A percentile compares a stretch with the other conserved stretches of the same genome.
These are phyloP conservation scores for Exutisphaerella laricina DNA, from an alignment of 2,329 filamentous ascomycete species.

Conservation along the genomic window DNA sequence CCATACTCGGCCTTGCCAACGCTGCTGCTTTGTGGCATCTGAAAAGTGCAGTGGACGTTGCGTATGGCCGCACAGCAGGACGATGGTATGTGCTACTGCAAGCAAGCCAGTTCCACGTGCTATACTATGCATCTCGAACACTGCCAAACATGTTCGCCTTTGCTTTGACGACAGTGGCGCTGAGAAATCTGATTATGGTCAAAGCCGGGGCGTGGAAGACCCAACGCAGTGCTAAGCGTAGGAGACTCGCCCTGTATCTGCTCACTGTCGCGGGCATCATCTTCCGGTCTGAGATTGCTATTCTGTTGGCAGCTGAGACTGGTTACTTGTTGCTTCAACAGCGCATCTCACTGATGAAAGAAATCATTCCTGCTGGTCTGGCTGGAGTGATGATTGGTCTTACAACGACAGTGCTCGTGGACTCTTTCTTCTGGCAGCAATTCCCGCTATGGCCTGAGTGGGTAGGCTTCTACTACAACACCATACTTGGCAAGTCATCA, in stretches of 20 bases:
- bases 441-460: conserved; percentile 82
- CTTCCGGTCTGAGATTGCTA: conserved; percentile 83
- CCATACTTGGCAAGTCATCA: conserved; percentile 72
- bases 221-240: conserved; percentile 41
- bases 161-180: conserved; percentile 65
- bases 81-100: conserved; percentile 78
- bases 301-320: conserved; percentile 66
- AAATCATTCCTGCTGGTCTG: conserved; percentile 61
- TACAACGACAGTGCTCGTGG: conserved; percentile 63
- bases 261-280: conserved; percentile 75
- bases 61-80: conserved; percentile 63
- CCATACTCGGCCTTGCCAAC: conserved; percentile 72
- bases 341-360: conserved; percentile 49
- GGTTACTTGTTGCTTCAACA: conserved; percentile 56
- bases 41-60: conserved; percentile 55
- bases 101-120: conserved; percentile 80
- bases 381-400: conserved; percentile 63
- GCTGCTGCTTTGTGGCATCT: conserved; percentile 63
- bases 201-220: conserved; percentile 35
- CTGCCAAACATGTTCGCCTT: conserved; percentile 98
- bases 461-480: conserved; percentile 85
- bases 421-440: conserved; percentile 89
- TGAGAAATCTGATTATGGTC: conserved; percentile 48
- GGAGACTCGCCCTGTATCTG: conserved; percentile 63
- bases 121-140: conserved; percentile 87